Percentiles rank a stretch among this genome's conserved stretches.
Evolutionary conservation across 306 rosid species (phyloP).

Genomic region (Fagus crenata): DNA sequence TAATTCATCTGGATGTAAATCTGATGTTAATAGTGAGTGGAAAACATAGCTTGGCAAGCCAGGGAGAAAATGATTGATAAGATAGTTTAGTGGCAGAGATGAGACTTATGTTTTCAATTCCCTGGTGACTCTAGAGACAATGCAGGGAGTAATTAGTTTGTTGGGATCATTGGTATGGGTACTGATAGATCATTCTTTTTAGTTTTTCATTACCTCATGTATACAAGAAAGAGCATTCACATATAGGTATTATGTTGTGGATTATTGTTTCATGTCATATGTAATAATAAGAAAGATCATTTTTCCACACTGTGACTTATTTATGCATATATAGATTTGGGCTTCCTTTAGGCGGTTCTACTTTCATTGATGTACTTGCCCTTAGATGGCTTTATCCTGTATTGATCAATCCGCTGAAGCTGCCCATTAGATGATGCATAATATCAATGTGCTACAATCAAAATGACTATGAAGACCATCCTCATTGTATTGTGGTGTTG

Average conservation of each 20-base stretch:
- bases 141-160: constrained; percentile 50
- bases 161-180: constrained; percentile 59
- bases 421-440: constrained; percentile 30
- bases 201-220: constrained; percentile 44
- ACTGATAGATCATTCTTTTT: constrained; percentile 54
- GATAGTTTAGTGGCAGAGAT: constrained; percentile 37
- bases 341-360: constrained; percentile 29
- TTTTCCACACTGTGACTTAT: constrained; percentile 22
- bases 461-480: constrained; percentile 20
- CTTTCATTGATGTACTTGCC: not conserved
- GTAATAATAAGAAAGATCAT: constrained; percentile 49
- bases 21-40: constrained; percentile 36
- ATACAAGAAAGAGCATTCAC: constrained; percentile 56
- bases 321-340: constrained; percentile 24
- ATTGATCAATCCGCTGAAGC: constrained; percentile 24
- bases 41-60: constrained; percentile 30
- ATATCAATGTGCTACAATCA: constrained; percentile 26
- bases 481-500: not conserved
- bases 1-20: constrained; percentile 46
- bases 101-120: constrained; percentile 36
- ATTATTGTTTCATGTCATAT: constrained; percentile 52
- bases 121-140: constrained; percentile 33
- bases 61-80: constrained; percentile 32
- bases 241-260: constrained; percentile 55
- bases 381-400: constrained; percentile 29